Evolutionary conservation across 495 filamentous ascomycete genomes (phyloP).

Genomic region (Apiosordaria backusii): DNA sequence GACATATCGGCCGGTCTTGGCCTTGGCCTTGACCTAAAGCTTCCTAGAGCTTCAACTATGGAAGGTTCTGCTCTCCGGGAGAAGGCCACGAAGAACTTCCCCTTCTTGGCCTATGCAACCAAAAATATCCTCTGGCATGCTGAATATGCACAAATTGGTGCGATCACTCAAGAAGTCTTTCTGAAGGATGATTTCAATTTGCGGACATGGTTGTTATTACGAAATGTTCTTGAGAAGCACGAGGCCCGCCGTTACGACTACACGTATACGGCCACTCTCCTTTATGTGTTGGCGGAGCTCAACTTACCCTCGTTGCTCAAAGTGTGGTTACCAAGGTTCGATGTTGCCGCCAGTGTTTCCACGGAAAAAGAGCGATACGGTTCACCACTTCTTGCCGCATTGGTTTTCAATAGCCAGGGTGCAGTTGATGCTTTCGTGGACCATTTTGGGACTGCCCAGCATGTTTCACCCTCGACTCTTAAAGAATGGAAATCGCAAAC

Average conservation of each 20-base stretch:
- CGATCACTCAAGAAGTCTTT: slow-evolving; percentile 39
- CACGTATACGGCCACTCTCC: slow-evolving; percentile 30
- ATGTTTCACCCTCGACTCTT: not conserved
- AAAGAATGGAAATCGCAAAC: not conserved
- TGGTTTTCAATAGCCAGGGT: slow-evolving; percentile 29
- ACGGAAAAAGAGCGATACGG: slow-evolving; percentile 37
- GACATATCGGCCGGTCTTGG: not conserved
- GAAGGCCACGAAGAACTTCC: slow-evolving; percentile 9
- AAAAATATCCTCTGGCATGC: slow-evolving; percentile 20
- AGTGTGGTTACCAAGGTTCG: slow-evolving; percentile 7
- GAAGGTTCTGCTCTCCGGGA: slow-evolving; percentile 23
- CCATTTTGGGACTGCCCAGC: not conserved
- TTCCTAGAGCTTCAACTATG: slow-evolving; percentile 18
- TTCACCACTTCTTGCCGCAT: slow-evolving; percentile 44
- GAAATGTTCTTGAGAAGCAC: slow-evolving; percentile 32
- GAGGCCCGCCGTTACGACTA: slow-evolving; percentile 30
- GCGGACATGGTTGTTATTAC: slow-evolving; percentile 34
- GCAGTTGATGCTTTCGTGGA: slow-evolving; percentile 33
- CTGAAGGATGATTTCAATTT: slow-evolving; percentile 30
- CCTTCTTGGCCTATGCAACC: slow-evolving; percentile 20
- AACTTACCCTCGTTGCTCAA: slow-evolving; percentile 40
- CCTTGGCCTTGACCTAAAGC: not conserved
- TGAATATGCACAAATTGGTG: slow-evolving; percentile 20
- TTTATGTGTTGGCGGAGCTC: slow-evolving; percentile 48
- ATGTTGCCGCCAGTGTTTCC: slow-evolving; percentile 25